Percentiles rank a stretch among this genome's conserved stretches.
phyloP scores from a whole-genome alignment of 352 stramenopile genomes.

The Phytophthora hibernalis region DNA sequence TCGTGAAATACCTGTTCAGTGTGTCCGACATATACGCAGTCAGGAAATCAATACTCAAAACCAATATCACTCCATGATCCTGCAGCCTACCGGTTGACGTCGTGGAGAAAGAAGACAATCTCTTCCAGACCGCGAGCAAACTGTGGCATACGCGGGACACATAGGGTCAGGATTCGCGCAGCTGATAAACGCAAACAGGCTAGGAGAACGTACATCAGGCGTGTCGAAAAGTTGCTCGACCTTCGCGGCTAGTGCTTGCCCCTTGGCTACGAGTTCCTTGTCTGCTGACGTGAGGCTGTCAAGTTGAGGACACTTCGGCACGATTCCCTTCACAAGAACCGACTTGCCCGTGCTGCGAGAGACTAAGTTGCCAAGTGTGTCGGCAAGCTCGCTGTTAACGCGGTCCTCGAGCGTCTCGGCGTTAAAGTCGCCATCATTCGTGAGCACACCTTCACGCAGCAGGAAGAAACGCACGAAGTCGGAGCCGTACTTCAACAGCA shows the following conservation, averaged over 20 bases:
- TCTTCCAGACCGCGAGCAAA: constrained; percentile 76
- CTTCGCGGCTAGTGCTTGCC: constrained; percentile 50
- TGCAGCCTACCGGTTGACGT: constrained; percentile 69
- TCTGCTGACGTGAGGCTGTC: constrained; percentile 54
- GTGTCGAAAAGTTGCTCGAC: constrained; percentile 68
- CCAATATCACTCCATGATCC: not conserved
- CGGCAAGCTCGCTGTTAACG: constrained; percentile 96
- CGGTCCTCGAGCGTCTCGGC: constrained; percentile 90
- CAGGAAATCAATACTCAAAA: not conserved
- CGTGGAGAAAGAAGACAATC: constrained; percentile 82
- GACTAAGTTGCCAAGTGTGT: constrained; percentile 92
- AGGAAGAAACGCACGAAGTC: constrained; percentile 96
- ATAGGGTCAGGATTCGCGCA: not conserved
- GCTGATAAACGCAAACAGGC: not conserved
- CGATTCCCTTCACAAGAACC: constrained; percentile 56
- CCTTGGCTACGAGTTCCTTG: constrained; percentile 58
- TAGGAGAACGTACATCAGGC: constrained; percentile 61
- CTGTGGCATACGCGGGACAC: constrained; percentile 34
- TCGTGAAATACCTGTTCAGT: constrained; percentile 68
- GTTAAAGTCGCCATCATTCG: constrained; percentile 94
- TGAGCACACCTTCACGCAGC: constrained; percentile 93
- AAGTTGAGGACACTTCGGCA: constrained; percentile 48
- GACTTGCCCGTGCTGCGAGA: constrained; percentile 76
- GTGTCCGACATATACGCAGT: not conserved
- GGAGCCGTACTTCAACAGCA: constrained; percentile 92